A percentile compares a stretch with the other conserved stretches of the same genome.
Conservation (phyloP, 2,329 filamentous ascomycete genomes). For the Alternaria viburni region DNA sequence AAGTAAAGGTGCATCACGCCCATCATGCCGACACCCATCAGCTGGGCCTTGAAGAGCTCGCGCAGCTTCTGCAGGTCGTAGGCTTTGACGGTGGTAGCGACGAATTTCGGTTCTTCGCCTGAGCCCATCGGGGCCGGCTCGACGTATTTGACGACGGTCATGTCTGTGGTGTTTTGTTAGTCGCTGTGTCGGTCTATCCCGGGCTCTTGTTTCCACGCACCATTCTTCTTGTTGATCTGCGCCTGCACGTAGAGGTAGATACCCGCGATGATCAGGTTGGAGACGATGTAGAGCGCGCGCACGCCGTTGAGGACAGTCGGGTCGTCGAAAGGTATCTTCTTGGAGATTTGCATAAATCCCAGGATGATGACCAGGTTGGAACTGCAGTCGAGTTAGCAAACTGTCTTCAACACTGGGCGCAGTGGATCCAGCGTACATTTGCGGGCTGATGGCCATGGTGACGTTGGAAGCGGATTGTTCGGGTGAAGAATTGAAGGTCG, state of each 20-base stretch:
- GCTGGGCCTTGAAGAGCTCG: slow-evolving; percentile 82
- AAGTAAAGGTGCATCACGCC: slow-evolving; percentile 98
- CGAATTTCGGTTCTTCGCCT: slow-evolving; percentile 90
- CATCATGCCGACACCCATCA: slow-evolving; percentile 99
- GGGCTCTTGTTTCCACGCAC: slow-evolving; percentile 61
- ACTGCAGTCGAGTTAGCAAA: slow-evolving; percentile 37
- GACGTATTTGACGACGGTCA: slow-evolving; percentile 98
- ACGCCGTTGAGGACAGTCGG: slow-evolving; percentile 71
- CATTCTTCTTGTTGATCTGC: slow-evolving; percentile 95
- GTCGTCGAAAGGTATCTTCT: slow-evolving; percentile 93
- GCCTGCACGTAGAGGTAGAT: slow-evolving; percentile 86
- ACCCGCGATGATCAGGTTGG: slow-evolving; percentile 81
- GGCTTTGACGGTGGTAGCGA: slow-evolving; percentile 94
- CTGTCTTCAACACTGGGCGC: slow-evolving; percentile 2
- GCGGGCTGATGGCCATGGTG: slow-evolving; percentile 48
- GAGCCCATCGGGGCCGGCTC: slow-evolving; percentile 94
- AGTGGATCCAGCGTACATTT: slow-evolving; percentile 37
- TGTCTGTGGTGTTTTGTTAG: slow-evolving; percentile 64
- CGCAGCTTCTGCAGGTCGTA: slow-evolving; percentile 91
- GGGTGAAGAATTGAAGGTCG: background rate
- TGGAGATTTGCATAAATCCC: slow-evolving; percentile 96
- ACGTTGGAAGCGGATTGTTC: background rate
- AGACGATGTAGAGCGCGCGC: slow-evolving; percentile 69
- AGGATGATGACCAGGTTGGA: slow-evolving; percentile 50
- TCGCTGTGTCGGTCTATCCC: background rate